Evolutionary conservation across 2,329 filamentous ascomycete species (phyloP).

Genomic region (Pseudogymnoascus sp.): DNA sequence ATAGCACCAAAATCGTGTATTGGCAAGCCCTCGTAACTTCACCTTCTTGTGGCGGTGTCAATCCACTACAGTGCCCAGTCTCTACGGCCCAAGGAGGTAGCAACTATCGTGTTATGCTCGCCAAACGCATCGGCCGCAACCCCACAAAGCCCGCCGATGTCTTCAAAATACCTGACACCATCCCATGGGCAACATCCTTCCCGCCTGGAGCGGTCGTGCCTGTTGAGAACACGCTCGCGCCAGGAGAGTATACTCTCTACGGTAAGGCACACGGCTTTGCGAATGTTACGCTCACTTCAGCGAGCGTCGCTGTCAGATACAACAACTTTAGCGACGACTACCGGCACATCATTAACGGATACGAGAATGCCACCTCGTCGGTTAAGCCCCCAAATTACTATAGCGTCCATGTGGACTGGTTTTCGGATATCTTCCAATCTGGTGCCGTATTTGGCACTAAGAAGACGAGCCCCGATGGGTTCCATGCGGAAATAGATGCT

Average conservation of each 20-base stretch:
- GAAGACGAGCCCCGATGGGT: slow-evolving; percentile 33
- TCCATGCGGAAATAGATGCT: slow-evolving; percentile 34
- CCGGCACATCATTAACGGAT: slow-evolving; percentile 28
- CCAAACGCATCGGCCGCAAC: slow-evolving; percentile 29
- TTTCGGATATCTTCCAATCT: slow-evolving; percentile 32
- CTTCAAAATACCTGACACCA: slow-evolving; percentile 23
- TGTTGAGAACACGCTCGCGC: neutral
- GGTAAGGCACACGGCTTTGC: slow-evolving; percentile 17
- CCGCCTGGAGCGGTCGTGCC: slow-evolving; percentile 18
- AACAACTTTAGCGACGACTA: slow-evolving; percentile 33
- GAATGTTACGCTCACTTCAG: slow-evolving; percentile 14
- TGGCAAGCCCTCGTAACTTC: slow-evolving; percentile 33
- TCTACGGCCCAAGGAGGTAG: slow-evolving; percentile 35
- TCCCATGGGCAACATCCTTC: slow-evolving; percentile 32
- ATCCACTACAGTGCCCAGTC: slow-evolving; percentile 35
- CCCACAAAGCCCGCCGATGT: slow-evolving; percentile 22
- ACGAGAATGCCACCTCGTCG: slow-evolving; percentile 29
- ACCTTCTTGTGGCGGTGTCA: slow-evolving; percentile 37
- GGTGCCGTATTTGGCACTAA: slow-evolving; percentile 30
- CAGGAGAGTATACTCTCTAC: slow-evolving; percentile 19
- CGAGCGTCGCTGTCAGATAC: slow-evolving; percentile 31
- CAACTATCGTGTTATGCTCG: slow-evolving; percentile 36
- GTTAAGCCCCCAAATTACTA: slow-evolving; percentile 18
- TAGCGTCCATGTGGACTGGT: slow-evolving; percentile 32
- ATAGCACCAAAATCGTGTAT: slow-evolving; percentile 37